A percentile compares a stretch with the other conserved stretches of the same genome.
phyloP scores from a whole-genome alignment of 2,329 filamentous ascomycete genomes.

The Coleophoma crateriformis region DNA sequence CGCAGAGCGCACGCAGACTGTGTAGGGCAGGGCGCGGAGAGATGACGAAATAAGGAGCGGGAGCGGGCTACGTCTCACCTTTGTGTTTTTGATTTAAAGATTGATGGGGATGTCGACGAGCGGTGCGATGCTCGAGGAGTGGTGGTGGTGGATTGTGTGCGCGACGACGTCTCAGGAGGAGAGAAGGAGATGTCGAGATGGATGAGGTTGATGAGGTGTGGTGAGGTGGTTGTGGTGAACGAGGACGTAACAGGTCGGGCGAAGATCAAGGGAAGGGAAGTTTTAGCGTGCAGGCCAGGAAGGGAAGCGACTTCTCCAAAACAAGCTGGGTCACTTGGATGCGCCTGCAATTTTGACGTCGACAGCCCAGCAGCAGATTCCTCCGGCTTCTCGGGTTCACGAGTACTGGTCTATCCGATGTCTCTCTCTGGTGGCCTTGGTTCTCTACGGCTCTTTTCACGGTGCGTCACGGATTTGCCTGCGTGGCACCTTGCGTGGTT shows the following conservation, averaged over 20 bases:
- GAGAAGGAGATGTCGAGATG: slow-evolving; percentile 1
- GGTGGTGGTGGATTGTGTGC: neutral
- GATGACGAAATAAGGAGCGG: slow-evolving; percentile 20
- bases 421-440: too few relatives aligned
- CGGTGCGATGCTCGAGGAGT: slow-evolving; percentile 3
- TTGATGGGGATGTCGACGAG: neutral
- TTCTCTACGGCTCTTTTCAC: too few relatives aligned
- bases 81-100: slow-evolving; percentile 6
- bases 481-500: too few relatives aligned
- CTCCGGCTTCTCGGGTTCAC: too few relatives aligned
- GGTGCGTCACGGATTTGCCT: too few relatives aligned
- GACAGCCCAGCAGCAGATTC: too few relatives aligned
- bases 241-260: neutral
- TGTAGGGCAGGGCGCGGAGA: slow-evolving; percentile 7
- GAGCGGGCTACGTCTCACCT: slow-evolving; percentile 19
- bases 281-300: slow-evolving; percentile 1
- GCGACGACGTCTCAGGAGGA: slow-evolving; percentile 7
- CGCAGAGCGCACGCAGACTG: slow-evolving; percentile 1
- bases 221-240: slow-evolving; percentile 2
- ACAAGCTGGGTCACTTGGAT: slow-evolving; percentile 1
- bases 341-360: slow-evolving; percentile 13
- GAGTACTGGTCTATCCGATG: too few relatives aligned
- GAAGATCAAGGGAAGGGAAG: slow-evolving; percentile 2
- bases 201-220: neutral
- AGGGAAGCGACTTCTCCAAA: slow-evolving; percentile 1